Conservation (phyloP, 1,139 yeast genomes). For the Zygosaccharomyces pseudobailii region DNA sequence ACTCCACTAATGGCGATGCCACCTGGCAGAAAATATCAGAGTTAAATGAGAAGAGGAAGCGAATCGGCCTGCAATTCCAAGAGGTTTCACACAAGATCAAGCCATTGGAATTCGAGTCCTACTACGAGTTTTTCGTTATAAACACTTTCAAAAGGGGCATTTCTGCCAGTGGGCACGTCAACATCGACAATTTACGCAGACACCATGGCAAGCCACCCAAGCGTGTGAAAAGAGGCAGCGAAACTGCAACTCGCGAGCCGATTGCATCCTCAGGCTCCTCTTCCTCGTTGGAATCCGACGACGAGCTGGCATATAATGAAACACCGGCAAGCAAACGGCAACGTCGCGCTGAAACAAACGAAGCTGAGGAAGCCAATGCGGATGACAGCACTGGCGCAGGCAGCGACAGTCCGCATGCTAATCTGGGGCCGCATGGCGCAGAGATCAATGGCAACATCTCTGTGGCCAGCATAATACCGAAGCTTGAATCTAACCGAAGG, state of each 20-base stretch:
- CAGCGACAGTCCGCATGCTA: not conserved
- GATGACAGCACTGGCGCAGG: slow-evolving; percentile 9
- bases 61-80: slow-evolving; percentile 16
- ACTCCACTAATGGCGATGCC: not conserved
- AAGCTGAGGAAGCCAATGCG: not conserved
- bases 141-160: slow-evolving; percentile 29
- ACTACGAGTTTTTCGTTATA: slow-evolving; percentile 28
- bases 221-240: slow-evolving; percentile 15
- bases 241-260: slow-evolving; percentile 4
- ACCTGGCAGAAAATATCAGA: not conserved
- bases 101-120: slow-evolving; percentile 34
- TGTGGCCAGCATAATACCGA: slow-evolving; percentile 18
- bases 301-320: slow-evolving; percentile 3
- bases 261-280: slow-evolving; percentile 6
- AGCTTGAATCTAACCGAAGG: slow-evolving; percentile 17
- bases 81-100: slow-evolving; percentile 15
- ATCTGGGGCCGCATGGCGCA: not conserved
- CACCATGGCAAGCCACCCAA: slow-evolving; percentile 28
- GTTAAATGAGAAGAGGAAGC: slow-evolving; percentile 9
- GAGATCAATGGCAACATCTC: slow-evolving; percentile 19
- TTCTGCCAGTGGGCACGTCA: slow-evolving; percentile 33
- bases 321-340: slow-evolving; percentile 5
- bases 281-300: slow-evolving; percentile 10
- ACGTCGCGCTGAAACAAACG: not conserved
- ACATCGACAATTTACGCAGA: slow-evolving; percentile 26